A percentile compares a stretch with the other conserved stretches of the same genome.
phyloP scores from a whole-genome alignment of 1,139 yeast species.

The Protomyces lactucae-debilis region DNA sequence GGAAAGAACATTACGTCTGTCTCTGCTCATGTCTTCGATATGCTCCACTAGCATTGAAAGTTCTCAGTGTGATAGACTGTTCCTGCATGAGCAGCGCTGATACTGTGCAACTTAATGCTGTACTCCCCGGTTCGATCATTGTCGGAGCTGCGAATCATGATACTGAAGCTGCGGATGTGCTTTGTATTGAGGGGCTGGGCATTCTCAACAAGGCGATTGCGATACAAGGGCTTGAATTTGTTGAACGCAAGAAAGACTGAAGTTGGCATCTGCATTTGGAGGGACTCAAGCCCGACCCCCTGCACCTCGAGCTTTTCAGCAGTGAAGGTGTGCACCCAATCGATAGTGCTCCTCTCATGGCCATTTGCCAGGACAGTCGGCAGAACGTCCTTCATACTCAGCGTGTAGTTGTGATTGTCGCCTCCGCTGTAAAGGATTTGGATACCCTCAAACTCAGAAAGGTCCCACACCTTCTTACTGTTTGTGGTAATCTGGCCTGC shows the following conservation, averaged over 20 bases:
- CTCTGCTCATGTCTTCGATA: no score
- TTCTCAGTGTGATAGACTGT: no score
- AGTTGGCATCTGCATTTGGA: background rate
- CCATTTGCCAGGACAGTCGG: conserved; percentile 8
- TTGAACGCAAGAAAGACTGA: conserved; percentile 6
- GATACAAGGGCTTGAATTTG: conserved; percentile 22
- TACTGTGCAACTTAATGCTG: conserved; percentile 8
- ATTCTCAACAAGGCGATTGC: conserved; percentile 22
- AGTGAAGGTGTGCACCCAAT: conserved; percentile 10
- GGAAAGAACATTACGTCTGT: background rate
- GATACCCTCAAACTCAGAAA: conserved; percentile 19
- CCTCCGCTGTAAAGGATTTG: conserved; percentile 14
- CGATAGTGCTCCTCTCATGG: conserved; percentile 11
- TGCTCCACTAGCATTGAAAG: no score
- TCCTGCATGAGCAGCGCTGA: background rate
- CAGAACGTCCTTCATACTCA: conserved; percentile 15
- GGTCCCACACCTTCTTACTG: conserved; percentile 16
- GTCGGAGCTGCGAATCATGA: conserved; percentile 27
- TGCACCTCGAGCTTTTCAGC: background rate
- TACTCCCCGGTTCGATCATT: conserved; percentile 23
- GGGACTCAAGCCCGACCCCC: background rate
- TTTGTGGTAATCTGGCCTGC: conserved; percentile 14
- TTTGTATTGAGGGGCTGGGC: conserved; percentile 17
- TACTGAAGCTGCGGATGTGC: conserved; percentile 18
- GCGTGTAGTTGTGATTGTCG: conserved; percentile 19